phyloP scores from a whole-genome alignment of 306 rosid species.

The Vigna reflexopilosa region DNA sequence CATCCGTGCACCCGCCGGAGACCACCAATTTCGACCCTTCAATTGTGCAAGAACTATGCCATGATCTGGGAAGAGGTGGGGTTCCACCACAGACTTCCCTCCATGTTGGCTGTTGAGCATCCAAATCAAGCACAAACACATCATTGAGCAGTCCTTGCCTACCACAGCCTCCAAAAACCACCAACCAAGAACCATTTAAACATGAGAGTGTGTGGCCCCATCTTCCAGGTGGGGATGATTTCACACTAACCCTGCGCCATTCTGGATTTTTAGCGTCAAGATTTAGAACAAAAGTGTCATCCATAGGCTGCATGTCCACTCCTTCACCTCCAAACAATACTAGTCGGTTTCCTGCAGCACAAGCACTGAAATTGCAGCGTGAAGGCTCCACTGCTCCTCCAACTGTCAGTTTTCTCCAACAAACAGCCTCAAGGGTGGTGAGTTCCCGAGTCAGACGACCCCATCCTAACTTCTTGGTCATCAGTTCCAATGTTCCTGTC shows the following conservation, averaged over 20 bases:
- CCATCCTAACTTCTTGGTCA: slow-evolving; percentile 96
- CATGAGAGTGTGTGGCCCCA: slow-evolving; percentile 99
- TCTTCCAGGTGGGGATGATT: slow-evolving; percentile 97
- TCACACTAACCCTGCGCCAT: slow-evolving; percentile 86
- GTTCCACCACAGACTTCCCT: slow-evolving; percentile 85
- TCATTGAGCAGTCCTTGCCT: slow-evolving; percentile 92
- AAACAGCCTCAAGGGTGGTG: slow-evolving; percentile 93
- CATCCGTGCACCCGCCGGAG: slow-evolving; percentile 95
- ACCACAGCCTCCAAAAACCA: slow-evolving; percentile 96
- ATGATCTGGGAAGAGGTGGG: slow-evolving; percentile 93
- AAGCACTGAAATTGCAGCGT: slow-evolving; percentile 97
- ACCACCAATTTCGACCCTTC: slow-evolving; percentile 96
- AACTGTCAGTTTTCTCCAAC: slow-evolving; percentile 90
- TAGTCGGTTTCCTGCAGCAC: slow-evolving; percentile 95
- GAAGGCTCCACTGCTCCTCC: slow-evolving; percentile 96
- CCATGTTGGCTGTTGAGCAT: slow-evolving; percentile 98
- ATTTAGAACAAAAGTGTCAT: slow-evolving; percentile 93
- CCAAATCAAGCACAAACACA: slow-evolving; percentile 94
- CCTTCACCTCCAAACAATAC: slow-evolving; percentile 99
- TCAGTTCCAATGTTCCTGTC: slow-evolving; percentile 84
- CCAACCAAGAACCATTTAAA: slow-evolving; percentile 86
- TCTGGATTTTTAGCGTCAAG: slow-evolving; percentile 88
- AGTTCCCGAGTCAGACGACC: slow-evolving; percentile 93
- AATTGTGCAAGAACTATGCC: slow-evolving; percentile 96
- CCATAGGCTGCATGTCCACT: slow-evolving; percentile 97